phyloP scores from a whole-genome alignment of 192 early-diverging fungal genomes.

The Geosiphon pyriformis region DNA sequence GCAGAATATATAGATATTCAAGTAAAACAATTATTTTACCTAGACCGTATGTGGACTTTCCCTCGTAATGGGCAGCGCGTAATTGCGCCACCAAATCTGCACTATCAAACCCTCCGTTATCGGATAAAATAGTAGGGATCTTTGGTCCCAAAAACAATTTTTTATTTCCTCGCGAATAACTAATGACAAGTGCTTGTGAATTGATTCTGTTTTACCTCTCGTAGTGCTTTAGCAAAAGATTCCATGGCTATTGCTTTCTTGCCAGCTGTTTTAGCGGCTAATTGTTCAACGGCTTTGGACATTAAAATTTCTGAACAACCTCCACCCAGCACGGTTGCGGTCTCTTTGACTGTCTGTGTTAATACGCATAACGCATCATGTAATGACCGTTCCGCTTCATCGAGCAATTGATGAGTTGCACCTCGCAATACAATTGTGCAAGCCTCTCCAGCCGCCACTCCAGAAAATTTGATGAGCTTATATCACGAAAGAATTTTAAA shows the following conservation, averaged over 20 bases:
- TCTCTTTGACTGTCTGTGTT: slow-evolving; percentile 91
- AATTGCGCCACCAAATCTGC: slow-evolving; percentile 89
- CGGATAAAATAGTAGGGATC: slow-evolving; percentile 94
- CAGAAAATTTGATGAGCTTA: slow-evolving; percentile 91
- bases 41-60: slow-evolving; percentile 68
- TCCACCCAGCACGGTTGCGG: slow-evolving; percentile 89
- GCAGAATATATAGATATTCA: not conserved
- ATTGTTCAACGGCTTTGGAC: slow-evolving; percentile 94
- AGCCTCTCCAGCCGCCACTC: slow-evolving; percentile 91
- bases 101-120: slow-evolving; percentile 96
- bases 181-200: not conserved
- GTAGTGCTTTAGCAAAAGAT: slow-evolving; percentile 88
- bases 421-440: slow-evolving; percentile 98
- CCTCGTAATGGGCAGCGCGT: slow-evolving; percentile 90
- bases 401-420: slow-evolving; percentile 89
- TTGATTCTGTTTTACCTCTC: slow-evolving; percentile 32
- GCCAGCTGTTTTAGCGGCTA: slow-evolving; percentile 84
- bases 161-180: not conserved
- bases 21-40: slow-evolving; percentile 32
- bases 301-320: slow-evolving; percentile 97
- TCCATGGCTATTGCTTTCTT: slow-evolving; percentile 96
- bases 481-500: not conserved
- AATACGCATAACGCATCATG: slow-evolving; percentile 96
- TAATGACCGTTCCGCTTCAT: slow-evolving; percentile 95
- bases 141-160: not conserved